A percentile compares a stretch with the other conserved stretches of the same genome.
Evolutionary conservation across 768 basidiomycete genomes (phyloP).

Genomic region (Panaeolus papilionaceus): DNA sequence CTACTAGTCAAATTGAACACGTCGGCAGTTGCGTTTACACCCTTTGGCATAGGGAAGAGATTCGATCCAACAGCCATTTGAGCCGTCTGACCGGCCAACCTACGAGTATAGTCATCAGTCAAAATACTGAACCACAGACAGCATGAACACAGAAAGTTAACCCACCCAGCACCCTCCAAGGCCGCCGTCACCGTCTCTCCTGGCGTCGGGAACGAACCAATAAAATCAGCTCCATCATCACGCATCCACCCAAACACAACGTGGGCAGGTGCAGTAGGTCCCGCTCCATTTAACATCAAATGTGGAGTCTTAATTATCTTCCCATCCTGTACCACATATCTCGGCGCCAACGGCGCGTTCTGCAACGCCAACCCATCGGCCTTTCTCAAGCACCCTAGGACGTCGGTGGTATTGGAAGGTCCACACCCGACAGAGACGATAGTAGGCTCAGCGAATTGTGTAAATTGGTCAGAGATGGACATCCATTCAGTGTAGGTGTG

Average conservation of each 20-base stretch:
- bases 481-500: constrained; percentile 55
- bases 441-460: constrained; percentile 37
- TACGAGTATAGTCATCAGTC: background rate
- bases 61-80: constrained; percentile 18
- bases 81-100: background rate
- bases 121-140: too few species aligned
- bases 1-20: constrained; percentile 45
- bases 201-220: constrained; percentile 31
- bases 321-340: constrained; percentile 48
- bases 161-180: constrained; percentile 38
- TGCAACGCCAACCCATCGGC: constrained; percentile 32
- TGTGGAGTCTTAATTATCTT: constrained; percentile 39
- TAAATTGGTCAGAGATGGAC: constrained; percentile 47
- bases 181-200: constrained; percentile 39
- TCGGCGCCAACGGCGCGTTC: background rate
- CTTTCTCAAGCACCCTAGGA: constrained; percentile 44
- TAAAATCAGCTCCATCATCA: constrained; percentile 51
- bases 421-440: too few species aligned
- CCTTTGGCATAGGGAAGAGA: constrained; percentile 40
- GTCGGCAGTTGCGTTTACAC: constrained; percentile 35
- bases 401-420: constrained; percentile 31
- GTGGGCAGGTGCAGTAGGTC: constrained; percentile 44
- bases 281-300: constrained; percentile 42
- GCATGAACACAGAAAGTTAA: background rate
- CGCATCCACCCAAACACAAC: constrained; percentile 51